Conservation (phyloP, 78 protist species). For the Dictyostelium capitatum region DNA sequence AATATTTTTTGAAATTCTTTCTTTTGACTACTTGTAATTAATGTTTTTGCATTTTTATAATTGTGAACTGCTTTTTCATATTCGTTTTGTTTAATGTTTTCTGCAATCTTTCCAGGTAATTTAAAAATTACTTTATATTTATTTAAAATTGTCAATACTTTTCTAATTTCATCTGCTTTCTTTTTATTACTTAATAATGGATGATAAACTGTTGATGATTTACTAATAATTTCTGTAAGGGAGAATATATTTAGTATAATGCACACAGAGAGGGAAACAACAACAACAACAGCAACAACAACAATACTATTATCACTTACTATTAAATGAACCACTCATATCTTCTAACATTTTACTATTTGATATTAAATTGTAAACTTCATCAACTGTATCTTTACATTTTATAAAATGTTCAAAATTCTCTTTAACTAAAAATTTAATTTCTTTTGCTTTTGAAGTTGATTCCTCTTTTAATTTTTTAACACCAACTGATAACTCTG, state of each 20-base stretch:
- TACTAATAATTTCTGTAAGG: constrained; percentile 38
- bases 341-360: constrained; percentile 63
- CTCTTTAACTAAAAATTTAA: constrained; percentile 48
- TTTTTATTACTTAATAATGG: constrained; percentile 48
- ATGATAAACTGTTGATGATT: constrained; percentile 43
- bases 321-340: constrained; percentile 54
- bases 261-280: too few species aligned
- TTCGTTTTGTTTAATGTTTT: constrained; percentile 54
- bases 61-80: constrained; percentile 65
- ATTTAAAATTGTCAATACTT: constrained; percentile 60
- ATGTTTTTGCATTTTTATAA: constrained; percentile 54
- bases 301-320: background rate
- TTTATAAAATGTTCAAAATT: constrained; percentile 77
- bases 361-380: constrained; percentile 35
- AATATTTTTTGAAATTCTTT: constrained; percentile 57
- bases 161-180: constrained; percentile 69
- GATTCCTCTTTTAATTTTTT: constrained; percentile 57
- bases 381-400: constrained; percentile 79
- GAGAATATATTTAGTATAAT: background rate
- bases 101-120: constrained; percentile 62
- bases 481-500: constrained; percentile 64
- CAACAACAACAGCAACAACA: background rate
- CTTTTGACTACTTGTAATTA: constrained; percentile 50
- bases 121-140: constrained; percentile 70
- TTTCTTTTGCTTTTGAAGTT: constrained; percentile 53